Percentiles rank a stretch among this genome's conserved stretches.
phyloP scores from a whole-genome alignment of 495 filamentous ascomycete species.

The Talaromyces adpressus region DNA sequence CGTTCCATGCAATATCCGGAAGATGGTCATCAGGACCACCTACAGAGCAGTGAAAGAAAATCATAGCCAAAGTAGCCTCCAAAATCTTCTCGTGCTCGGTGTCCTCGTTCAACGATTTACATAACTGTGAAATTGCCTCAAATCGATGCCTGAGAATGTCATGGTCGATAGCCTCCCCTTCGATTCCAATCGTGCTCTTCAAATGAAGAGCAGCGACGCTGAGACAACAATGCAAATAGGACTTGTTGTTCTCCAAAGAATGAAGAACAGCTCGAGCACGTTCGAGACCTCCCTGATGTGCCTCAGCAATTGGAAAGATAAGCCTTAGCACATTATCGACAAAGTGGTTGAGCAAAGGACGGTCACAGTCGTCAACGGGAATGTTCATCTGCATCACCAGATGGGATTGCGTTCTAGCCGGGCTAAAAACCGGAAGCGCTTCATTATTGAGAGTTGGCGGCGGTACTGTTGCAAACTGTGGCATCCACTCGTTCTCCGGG shows the following conservation, averaged over 20 bases:
- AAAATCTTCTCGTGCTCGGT: slow-evolving; percentile 80
- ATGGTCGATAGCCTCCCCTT: slow-evolving; percentile 72
- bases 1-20: slow-evolving; percentile 92
- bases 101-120: slow-evolving; percentile 73
- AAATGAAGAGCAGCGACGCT: slow-evolving; percentile 93
- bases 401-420: slow-evolving; percentile 16
- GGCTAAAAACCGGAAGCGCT: slow-evolving; percentile 8
- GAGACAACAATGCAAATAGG: slow-evolving; percentile 91
- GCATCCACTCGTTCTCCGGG: slow-evolving; percentile 61
- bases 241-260: slow-evolving; percentile 82
- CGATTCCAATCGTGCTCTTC: slow-evolving; percentile 64
- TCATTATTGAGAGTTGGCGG: slow-evolving; percentile 17
- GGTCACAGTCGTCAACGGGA: slow-evolving; percentile 83
- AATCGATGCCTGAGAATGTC: slow-evolving; percentile 93
- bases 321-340: slow-evolving; percentile 77
- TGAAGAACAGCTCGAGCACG: slow-evolving; percentile 75
- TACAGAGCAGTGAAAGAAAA: slow-evolving; percentile 94
- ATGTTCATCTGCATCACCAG: slow-evolving; percentile 59
- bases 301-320: slow-evolving; percentile 87
- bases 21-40: slow-evolving; percentile 78
- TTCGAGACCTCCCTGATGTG: slow-evolving; percentile 73
- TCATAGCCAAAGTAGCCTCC: slow-evolving; percentile 91
- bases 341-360: slow-evolving; percentile 85
- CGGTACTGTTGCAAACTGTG: background rate
- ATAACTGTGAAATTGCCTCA: slow-evolving; percentile 79